phyloP scores from a whole-genome alignment of 202 grass and related monocot genomes.

The Bolboschoenoplectus hybrid region DNA sequence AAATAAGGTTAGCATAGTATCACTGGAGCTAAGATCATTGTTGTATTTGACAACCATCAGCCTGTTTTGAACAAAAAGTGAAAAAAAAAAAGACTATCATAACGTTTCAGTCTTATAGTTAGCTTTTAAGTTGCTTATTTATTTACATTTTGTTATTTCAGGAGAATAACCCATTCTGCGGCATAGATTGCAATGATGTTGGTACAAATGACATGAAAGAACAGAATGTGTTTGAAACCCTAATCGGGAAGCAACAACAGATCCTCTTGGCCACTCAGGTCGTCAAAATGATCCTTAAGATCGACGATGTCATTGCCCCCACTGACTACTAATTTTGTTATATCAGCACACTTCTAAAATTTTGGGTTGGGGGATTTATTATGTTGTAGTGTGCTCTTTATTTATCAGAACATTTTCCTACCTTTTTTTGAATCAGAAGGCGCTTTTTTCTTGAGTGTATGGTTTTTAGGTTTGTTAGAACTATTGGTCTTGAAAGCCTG shows the following conservation, averaged over 20 bases:
- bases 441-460: background rate
- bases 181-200: slow-evolving; percentile 92
- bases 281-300: slow-evolving; percentile 99
- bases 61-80: background rate
- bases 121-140: slow-evolving; percentile 27
- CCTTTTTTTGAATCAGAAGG: background rate
- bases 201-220: slow-evolving; percentile 88
- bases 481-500: background rate
- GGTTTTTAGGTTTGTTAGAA: slow-evolving; percentile 9
- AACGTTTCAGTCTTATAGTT: background rate
- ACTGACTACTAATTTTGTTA: slow-evolving; percentile 53
- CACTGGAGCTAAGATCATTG: background rate
- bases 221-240: slow-evolving; percentile 84
- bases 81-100: background rate
- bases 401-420: background rate
- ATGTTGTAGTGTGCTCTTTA: slow-evolving; percentile 20
- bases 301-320: slow-evolving; percentile 79
- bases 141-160: slow-evolving; percentile 42
- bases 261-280: slow-evolving; percentile 91
- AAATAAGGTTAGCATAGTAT: background rate
- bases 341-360: background rate
- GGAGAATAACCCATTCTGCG: slow-evolving; percentile 73
- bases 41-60: background rate
- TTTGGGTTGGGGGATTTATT: background rate
- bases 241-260: slow-evolving; percentile 97